Evolutionary conservation across 2,329 filamentous ascomycete genomes (phyloP), one percentile per base, ranked within the genome.

Genomic region (Grosmannia serpens): DNA sequence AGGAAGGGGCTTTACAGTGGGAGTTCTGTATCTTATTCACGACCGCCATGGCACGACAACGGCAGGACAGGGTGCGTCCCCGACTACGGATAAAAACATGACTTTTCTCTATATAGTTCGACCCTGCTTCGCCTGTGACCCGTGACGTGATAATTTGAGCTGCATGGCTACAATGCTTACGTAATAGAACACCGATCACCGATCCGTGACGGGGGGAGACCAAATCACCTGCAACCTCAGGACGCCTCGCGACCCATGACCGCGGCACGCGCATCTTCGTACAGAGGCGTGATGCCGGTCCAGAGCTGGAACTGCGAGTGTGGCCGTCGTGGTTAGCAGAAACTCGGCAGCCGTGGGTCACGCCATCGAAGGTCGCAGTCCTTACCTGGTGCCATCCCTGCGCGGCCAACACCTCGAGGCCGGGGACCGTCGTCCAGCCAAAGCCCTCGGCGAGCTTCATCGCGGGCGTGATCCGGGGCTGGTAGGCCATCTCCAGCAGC

Each of bases 401-500:
- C 6, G 88, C 89, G 61, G 91, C 85, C 58, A 99, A 77, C 33
- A 94, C 91, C 71, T 99, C 94, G 46, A 96, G 73, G 0, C 94
- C 94, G 9, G 90, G 86, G 62, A 97, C 86, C 2, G 87, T 90
- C 58, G 75, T 80, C 94, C 94, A 99, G 3, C 86, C 86, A 15
- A 82, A 81, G 64, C 87, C 81, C 65, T 84, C 79, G 2, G 91
- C 92, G 68, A 96, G 75, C 69, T 88, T 81, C 85, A 97, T 96
- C 64, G 96, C 73, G 9, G 86, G 82, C 5, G 94, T 99, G 56
- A 88, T 80, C 0, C 81, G 77, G 24, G 94, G 94, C 72, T 92
- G 95, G 72, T 99, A 99, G 2, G 94, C 92, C 91, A 99, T 96
- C 71, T 99, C 94, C 4, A 97, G 74, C 61, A 97, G 73, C 15